Evolutionary conservation across 1,139 yeast species (phyloP).

Genomic region (Taphrina deformans): DNA sequence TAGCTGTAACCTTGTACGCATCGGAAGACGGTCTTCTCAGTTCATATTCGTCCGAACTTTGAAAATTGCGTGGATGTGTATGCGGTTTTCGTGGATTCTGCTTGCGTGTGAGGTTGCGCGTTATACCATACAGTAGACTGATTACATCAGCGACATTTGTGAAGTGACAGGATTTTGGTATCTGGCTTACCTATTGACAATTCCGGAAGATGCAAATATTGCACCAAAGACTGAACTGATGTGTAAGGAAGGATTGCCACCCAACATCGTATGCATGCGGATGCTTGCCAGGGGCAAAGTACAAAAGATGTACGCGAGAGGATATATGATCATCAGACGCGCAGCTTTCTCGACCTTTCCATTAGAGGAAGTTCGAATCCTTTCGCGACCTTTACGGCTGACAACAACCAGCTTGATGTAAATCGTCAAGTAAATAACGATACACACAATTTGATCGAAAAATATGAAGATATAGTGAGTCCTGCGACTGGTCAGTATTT

Average conservation of each 20-base stretch:
- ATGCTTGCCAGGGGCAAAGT: slow-evolving; percentile 10
- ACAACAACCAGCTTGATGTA: neutral
- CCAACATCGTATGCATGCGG: slow-evolving; percentile 3
- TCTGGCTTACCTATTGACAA: slow-evolving; percentile 11
- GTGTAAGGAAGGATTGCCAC: neutral
- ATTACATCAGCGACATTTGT: neutral
- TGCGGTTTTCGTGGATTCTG: neutral
- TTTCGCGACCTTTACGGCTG: neutral
- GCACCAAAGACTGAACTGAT: neutral
- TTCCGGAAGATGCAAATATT: slow-evolving; percentile 7
- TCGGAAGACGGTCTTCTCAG: neutral
- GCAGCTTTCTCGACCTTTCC: slow-evolving; percentile 18
- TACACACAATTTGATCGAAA: slow-evolving; percentile 5
- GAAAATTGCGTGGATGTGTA: neutral
- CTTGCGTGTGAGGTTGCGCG: neutral
- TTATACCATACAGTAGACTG: slow-evolving; percentile 12
- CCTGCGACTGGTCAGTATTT: neutral
- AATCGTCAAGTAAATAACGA: neutral
- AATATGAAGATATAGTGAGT: slow-evolving; percentile 17
- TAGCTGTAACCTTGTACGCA: slow-evolving; percentile 4
- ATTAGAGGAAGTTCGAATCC: neutral
- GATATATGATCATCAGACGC: slow-evolving; percentile 7
- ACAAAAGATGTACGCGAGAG: slow-evolving; percentile 10
- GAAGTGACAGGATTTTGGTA: neutral
- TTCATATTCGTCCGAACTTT: neutral